phyloP scores from a whole-genome alignment of 352 stramenopile genomes.

The Globisporangium echinulatum region DNA sequence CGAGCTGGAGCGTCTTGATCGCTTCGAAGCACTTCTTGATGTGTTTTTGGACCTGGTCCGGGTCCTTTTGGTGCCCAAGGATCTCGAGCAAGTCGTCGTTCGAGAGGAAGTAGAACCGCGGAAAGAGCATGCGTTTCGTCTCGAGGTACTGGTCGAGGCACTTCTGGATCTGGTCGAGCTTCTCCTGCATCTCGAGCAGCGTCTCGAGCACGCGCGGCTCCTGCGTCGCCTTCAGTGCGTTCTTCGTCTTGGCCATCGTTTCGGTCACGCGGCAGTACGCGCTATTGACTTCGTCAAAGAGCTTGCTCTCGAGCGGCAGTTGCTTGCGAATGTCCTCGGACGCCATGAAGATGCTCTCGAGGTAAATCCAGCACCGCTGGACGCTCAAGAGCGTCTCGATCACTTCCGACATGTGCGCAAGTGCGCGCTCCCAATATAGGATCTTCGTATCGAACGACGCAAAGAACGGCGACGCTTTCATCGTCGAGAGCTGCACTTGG shows the following conservation, averaged over 20 bases:
- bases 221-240: slow-evolving; percentile 66
- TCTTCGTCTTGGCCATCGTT: slow-evolving; percentile 70
- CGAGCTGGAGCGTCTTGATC: slow-evolving; percentile 75
- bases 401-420: slow-evolving; percentile 87
- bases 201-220: slow-evolving; percentile 49
- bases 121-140: slow-evolving; percentile 85
- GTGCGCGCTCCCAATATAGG: slow-evolving; percentile 81
- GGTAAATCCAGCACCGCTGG: slow-evolving; percentile 93
- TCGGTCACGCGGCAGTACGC: slow-evolving; percentile 72
- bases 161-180: slow-evolving; percentile 85
- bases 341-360: slow-evolving; percentile 94
- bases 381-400: slow-evolving; percentile 86
- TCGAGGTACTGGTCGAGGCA: slow-evolving; percentile 85
- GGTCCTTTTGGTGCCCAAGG: slow-evolving; percentile 82
- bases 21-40: slow-evolving; percentile 92
- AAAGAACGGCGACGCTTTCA: slow-evolving; percentile 94
- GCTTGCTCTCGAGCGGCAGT: slow-evolving; percentile 74
- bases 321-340: slow-evolving; percentile 94
- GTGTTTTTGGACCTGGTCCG: slow-evolving; percentile 86
- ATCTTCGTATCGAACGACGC: slow-evolving; percentile 86
- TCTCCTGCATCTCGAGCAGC: slow-evolving; percentile 78
- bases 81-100: slow-evolving; percentile 87
- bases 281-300: slow-evolving; percentile 87
- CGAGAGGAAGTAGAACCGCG: slow-evolving; percentile 86
- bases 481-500: slow-evolving; percentile 88